These are phyloP conservation scores for Diplogelasinospora grovesii DNA, from an alignment of 495 filamentous ascomycete species.

Conservation along the genomic window DNA sequence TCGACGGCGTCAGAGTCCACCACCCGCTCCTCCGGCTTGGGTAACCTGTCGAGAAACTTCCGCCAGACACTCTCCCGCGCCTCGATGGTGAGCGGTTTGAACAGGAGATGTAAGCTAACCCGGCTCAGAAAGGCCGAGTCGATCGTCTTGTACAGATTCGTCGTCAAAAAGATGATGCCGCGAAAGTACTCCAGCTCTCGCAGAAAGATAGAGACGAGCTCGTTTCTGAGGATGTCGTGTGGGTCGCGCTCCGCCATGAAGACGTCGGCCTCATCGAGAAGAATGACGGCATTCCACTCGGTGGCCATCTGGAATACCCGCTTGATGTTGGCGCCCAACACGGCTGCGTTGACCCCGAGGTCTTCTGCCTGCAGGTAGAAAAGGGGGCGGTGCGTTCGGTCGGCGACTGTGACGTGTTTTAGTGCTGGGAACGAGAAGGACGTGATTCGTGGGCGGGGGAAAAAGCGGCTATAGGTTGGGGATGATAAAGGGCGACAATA, in stretches of 20 bases:
- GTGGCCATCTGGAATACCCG: slow-evolving; percentile 39
- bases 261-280: too few species aligned
- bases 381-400: slow-evolving; percentile 36
- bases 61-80: slow-evolving; percentile 15
- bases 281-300: slow-evolving; percentile 42
- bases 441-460: too few species aligned
- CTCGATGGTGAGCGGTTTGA: slow-evolving; percentile 11
- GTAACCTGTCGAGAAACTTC: slow-evolving; percentile 10
- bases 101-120: slow-evolving; percentile 15
- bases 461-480: too few species aligned
- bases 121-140: slow-evolving; percentile 18
- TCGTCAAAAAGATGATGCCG: too few species aligned
- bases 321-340: slow-evolving; percentile 38
- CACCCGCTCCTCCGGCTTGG: background rate
- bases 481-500: background rate
- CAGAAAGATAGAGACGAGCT: too few species aligned
- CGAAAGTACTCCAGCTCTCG: too few species aligned
- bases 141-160: slow-evolving; percentile 15
- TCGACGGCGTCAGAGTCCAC: background rate
- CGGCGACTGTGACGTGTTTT: slow-evolving; percentile 28
- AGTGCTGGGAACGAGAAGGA: too few species aligned
- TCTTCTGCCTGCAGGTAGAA: slow-evolving; percentile 44
- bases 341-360: slow-evolving; percentile 35
- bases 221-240: too few species aligned
- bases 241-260: too few species aligned